Base-by-base conservation (phyloP, 495 filamentous ascomycete genomes). In the Aspergillus taichungensis region DNA sequence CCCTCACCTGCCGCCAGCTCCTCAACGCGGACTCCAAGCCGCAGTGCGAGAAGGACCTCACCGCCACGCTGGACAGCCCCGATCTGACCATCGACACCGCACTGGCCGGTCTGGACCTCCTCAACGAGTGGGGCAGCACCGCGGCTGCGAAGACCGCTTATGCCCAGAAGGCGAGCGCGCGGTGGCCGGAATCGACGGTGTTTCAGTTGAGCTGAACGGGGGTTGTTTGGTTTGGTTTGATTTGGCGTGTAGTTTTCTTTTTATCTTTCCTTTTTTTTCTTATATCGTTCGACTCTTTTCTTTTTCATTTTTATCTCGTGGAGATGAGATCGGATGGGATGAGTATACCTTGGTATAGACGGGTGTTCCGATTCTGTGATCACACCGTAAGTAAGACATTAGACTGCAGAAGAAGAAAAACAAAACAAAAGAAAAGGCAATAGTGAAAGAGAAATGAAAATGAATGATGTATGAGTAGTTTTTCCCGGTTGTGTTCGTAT, bases 131-230 rank as follows among this genome's bases (percentile, higher is more conserved):
- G 79, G 76, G 75, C 34, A 69, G 71, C 40, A 72, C 79, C 41
- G 57, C 64, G 31, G 69, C 63, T 28, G 66, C 57, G 12, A 71
- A 66, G 48, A 56, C 77, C 4, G 65, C 66, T 14, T 91, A 87
- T 56, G 65, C 74, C 33, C 62, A 78, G 41, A 78, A 78, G 40
- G 85, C 85, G n/a, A 68, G 67, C 42, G 62, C 71, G 52, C 80
- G 78, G 69, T 94, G 87, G 81, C 81, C 82, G 0, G 76, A 87
- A 56, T 81, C 84, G 12, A 76, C 73, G 1, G 61, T 73, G 6
- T 88, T 89, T 51, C 50, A 58, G 40, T 40, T 61, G 41, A 50
- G 60, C 31, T 70, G 46, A 59, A 33, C 4, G 18, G 18, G 18
- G 18, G 18, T 24, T 24, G 18, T 4, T 24, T 24, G n/a, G n/a